Percentiles rank a stretch among this genome's conserved stretches.
phyloP scores from a whole-genome alignment of 441 rosid genomes.

The Arabidopsis lyrata region DNA sequence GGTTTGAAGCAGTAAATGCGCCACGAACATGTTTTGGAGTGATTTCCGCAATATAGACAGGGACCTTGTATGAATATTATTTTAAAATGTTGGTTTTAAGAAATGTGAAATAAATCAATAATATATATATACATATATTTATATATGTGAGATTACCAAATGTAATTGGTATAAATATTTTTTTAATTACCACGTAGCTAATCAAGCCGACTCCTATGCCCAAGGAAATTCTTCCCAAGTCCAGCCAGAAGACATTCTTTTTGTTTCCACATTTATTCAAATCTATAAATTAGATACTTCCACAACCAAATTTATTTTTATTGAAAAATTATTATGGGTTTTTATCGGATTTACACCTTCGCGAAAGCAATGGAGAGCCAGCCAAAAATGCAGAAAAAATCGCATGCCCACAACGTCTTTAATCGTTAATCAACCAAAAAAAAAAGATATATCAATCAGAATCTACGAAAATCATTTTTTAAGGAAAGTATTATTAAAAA shows the following conservation, averaged over 20 bases:
- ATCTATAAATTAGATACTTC: background rate
- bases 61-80: conserved; percentile 47
- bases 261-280: conserved; percentile 8
- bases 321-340: background rate
- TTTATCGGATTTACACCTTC: conserved; percentile 30
- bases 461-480: background rate
- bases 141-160: background rate
- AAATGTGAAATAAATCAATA: conserved; percentile 3
- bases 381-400: conserved; percentile 42
- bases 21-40: conserved; percentile 72
- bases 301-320: background rate
- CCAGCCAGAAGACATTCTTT: conserved; percentile 60
- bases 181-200: conserved; percentile 56
- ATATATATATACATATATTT: background rate
- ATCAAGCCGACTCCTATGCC: conserved; percentile 66
- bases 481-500: background rate
- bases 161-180: background rate
- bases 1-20: conserved; percentile 52
- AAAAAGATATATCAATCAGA: background rate
- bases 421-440: background rate
- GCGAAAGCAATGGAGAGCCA: conserved; percentile 46
- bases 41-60: conserved; percentile 71
- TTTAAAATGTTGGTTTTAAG: background rate
- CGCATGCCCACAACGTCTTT: conserved; percentile 54
- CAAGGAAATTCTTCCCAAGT: conserved; percentile 60